phyloP scores from a whole-genome alignment of 495 filamentous ascomycete genomes.

The Acidiella bohemica region DNA sequence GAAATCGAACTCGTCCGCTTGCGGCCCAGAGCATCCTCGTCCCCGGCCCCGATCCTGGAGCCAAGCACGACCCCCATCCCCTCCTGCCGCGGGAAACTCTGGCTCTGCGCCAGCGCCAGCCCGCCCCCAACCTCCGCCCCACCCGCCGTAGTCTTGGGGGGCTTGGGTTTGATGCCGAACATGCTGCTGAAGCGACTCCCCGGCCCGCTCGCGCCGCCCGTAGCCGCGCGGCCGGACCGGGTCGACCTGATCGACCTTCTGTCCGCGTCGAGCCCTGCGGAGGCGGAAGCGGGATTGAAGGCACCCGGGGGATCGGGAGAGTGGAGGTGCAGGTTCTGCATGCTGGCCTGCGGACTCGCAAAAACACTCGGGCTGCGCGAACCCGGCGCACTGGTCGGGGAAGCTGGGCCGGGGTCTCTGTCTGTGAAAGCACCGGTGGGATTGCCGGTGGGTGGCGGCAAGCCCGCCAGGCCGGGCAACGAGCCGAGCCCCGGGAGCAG shows the following conservation, averaged over 20 bases:
- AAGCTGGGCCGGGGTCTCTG: constrained; percentile 15
- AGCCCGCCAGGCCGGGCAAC: constrained; percentile 14
- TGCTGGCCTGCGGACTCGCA: constrained; percentile 28
- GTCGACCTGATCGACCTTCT: constrained; percentile 27
- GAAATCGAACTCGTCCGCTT: constrained; percentile 21
- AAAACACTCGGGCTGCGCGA: constrained; percentile 28
- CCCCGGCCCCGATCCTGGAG: neutral
- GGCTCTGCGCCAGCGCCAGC: constrained; percentile 26
- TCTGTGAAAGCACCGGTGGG: neutral
- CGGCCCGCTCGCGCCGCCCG: constrained; percentile 6
- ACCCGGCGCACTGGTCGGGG: constrained; percentile 24
- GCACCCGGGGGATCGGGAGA: too few species aligned
- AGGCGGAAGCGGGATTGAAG: too few species aligned
- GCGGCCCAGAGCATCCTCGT: too few species aligned
- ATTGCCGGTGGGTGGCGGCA: neutral
- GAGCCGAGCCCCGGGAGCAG: constrained; percentile 16
- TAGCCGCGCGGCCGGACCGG: constrained; percentile 22
- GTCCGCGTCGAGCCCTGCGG: constrained; percentile 23
- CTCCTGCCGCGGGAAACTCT: constrained; percentile 30
- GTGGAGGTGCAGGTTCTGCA: constrained; percentile 23
- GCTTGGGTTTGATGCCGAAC: constrained; percentile 29
- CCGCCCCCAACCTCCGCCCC: constrained; percentile 18
- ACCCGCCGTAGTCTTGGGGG: constrained; percentile 19
- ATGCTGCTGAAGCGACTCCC: constrained; percentile 25
- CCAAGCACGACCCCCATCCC: constrained; percentile 5